Evolutionary conservation across 352 stramenopile genomes (phyloP), one percentile per base, ranked within the genome.

Genomic region (Globisporangium polare): DNA sequence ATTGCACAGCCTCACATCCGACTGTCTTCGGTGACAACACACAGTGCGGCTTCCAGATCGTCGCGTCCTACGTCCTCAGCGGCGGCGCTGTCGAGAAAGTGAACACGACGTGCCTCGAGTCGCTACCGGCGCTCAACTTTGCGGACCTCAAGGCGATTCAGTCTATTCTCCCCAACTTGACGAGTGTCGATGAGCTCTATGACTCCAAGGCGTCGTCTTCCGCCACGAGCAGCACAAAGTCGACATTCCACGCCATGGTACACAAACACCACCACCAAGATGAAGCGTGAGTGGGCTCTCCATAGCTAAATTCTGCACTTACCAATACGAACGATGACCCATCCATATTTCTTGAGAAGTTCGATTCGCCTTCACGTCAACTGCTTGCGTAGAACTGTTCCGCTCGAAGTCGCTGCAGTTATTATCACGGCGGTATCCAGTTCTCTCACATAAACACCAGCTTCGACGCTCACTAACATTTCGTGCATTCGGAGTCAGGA

Each of bases 51-150:
- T 47, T 63, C 31, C 22, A 58, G 35, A 63, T 75, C 15, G 31
- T 78, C 2, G 37, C 52, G 33, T 52, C 63, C 37, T 73, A 68
- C 39, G 31, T 74, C 0, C 9, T 15, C 13, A 52, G 54, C 18
- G 24, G 43, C n/a, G 68, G 71, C 17, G 53, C 69, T 8, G 33
- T 68, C 5, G 29, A 39, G 1, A 57, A 55, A 15, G 39, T 78
- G 10, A 58, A 78, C 47, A 57, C 53, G 10, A 59, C 53, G 24
- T 78, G 71, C 37, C n/a, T 78, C 39, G 29, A 52, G 12, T 27
- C 56, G 17, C 53, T 58, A n/a, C 61, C 61, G 10, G 12, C 47
- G 39, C n/a, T 60, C 51, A n/a, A 45, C 29, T 45, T 45, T 58
- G 20, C n/a, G 8, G 46, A 53, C 20, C n/a, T 53, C 46, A 53